phyloP scores from a whole-genome alignment of 83 land plant species.

The Thuja plicata region DNA sequence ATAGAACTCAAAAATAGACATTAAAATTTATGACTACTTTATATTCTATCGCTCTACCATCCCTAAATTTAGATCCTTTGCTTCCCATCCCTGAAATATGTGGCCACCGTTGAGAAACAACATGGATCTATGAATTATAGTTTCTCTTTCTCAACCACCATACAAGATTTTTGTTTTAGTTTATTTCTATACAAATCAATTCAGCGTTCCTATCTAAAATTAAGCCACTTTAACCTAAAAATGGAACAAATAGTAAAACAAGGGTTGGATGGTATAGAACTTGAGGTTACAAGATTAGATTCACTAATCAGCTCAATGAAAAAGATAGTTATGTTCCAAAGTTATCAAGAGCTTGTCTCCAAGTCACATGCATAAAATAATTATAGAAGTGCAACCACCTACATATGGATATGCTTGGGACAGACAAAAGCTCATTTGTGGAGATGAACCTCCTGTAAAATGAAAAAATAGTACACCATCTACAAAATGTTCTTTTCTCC shows the following conservation, averaged over 20 bases:
- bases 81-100: too few relatives aligned
- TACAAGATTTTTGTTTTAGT: background rate
- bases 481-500: background rate
- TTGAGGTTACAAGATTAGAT: background rate
- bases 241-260: background rate
- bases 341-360: background rate
- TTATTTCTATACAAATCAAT: background rate
- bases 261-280: background rate
- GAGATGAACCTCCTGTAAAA: too few relatives aligned
- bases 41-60: too few relatives aligned
- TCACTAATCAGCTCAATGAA: background rate
- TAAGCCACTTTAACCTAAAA: background rate
- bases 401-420: too few relatives aligned
- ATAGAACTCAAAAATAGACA: too few relatives aligned
- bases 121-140: background rate
- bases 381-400: too few relatives aligned
- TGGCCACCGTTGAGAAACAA: too few relatives aligned
- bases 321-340: background rate
- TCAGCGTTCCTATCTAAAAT: background rate
- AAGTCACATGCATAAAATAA: background rate
- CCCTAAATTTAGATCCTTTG: too few relatives aligned
- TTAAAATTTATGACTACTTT: too few relatives aligned
- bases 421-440: too few relatives aligned
- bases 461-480: background rate
- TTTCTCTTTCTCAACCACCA: background rate